These are phyloP conservation scores for Chenopodium formosanum DNA, from an alignment of 148 eudicot species.

Conservation along the genomic window DNA sequence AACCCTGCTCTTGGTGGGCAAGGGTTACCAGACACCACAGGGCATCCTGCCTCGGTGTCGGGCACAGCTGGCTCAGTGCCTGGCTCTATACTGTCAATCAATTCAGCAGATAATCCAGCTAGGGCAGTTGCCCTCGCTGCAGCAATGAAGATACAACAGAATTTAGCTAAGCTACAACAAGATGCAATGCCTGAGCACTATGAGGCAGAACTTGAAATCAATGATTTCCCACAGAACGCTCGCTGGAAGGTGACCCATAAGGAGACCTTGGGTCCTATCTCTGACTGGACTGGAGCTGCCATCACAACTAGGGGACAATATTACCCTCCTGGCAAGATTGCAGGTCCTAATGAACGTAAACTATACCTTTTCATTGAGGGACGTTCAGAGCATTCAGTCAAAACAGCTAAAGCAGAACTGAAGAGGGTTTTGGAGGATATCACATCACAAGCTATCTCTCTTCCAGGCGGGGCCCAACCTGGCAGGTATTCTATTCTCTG, in stretches of 20 bases:
- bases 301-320: slow-evolving; percentile 76
- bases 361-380: slow-evolving; percentile 78
- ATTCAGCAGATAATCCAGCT: slow-evolving; percentile 46
- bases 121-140: slow-evolving; percentile 59
- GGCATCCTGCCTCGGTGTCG: slow-evolving; percentile 34
- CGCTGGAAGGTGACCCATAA: slow-evolving; percentile 91
- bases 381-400: slow-evolving; percentile 75
- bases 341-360: slow-evolving; percentile 69
- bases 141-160: slow-evolving; percentile 63
- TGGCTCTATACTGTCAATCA: slow-evolving; percentile 21
- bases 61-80: slow-evolving; percentile 26
- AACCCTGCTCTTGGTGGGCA: slow-evolving; percentile 28
- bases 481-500: slow-evolving; percentile 71
- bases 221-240: slow-evolving; percentile 87
- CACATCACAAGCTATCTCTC: slow-evolving; percentile 61
- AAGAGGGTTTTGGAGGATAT: slow-evolving; percentile 78
- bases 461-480: slow-evolving; percentile 73
- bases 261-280: slow-evolving; percentile 77
- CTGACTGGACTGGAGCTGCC: slow-evolving; percentile 86
- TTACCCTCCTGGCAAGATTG: slow-evolving; percentile 60
- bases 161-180: slow-evolving; percentile 68
- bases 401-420: slow-evolving; percentile 69
- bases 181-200: slow-evolving; percentile 82
- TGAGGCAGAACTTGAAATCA: slow-evolving; percentile 80
- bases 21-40: slow-evolving; percentile 32